Percentiles rank a stretch among this genome's conserved stretches.
These are phyloP conservation scores for Metschnikowia reukaufii DNA, from an alignment of 805 yeast genomes.

Conservation along the genomic window DNA sequence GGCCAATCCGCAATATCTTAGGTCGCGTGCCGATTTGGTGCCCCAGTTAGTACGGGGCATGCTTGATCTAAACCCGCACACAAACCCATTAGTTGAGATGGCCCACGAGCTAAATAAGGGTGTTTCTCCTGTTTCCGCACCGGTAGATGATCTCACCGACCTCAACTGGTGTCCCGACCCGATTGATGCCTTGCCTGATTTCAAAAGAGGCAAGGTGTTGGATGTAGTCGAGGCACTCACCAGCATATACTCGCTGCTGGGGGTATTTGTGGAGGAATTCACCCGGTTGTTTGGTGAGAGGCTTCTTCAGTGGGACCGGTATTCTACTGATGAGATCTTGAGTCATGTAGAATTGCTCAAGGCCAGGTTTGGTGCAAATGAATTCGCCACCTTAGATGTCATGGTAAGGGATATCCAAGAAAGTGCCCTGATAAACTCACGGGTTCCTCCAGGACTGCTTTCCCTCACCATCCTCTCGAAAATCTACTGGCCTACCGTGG, in stretches of 20 bases:
- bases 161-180: conserved; percentile 83
- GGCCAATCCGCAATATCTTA: conserved; percentile 75
- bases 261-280: conserved; percentile 64
- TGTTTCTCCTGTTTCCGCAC: conserved; percentile 4
- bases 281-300: conserved; percentile 57
- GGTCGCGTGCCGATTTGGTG: conserved; percentile 72
- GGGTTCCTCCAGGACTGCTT: conserved; percentile 23
- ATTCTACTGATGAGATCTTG: conserved; percentile 39
- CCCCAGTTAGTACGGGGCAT: conserved; percentile 69
- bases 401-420: conserved; percentile 75
- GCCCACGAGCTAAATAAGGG: conserved; percentile 49
- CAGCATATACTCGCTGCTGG: conserved; percentile 70
- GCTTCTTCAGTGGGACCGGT: conserved; percentile 46
- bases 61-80: conserved; percentile 43
- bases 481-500: conserved; percentile 75
- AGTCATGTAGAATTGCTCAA: conserved; percentile 55
- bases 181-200: conserved; percentile 86
- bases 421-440: conserved; percentile 48
- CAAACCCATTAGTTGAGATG: conserved; percentile 51
- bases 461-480: conserved; percentile 70
- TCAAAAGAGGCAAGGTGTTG: conserved; percentile 55
- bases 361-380: conserved; percentile 62
- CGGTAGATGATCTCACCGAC: conserved; percentile 44
- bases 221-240: conserved; percentile 73
- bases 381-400: conserved; percentile 70